Percentiles rank a stretch among this genome's conserved stretches.
Conservation (phyloP, 441 rosid genomes). For the Populus hybrid region DNA sequence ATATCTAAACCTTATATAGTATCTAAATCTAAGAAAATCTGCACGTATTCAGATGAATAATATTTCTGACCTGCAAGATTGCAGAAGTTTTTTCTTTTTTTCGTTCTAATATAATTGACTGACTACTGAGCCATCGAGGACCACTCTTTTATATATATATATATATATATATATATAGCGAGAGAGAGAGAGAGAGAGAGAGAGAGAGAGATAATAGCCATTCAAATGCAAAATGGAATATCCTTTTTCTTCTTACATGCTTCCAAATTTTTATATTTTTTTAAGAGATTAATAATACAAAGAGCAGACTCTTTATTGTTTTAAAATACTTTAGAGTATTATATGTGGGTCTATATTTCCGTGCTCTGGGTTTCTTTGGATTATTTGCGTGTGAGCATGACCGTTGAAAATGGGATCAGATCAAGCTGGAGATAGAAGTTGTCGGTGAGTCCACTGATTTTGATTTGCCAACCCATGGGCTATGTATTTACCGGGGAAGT, state of each 20-base stretch:
- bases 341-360: background rate
- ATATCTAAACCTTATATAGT: too few species aligned
- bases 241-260: background rate
- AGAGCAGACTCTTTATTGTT: background rate
- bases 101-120: background rate
- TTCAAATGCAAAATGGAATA: constrained; percentile 3
- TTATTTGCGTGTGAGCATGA: background rate
- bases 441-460: background rate
- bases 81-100: too few species aligned
- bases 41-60: too few species aligned
- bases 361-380: too few species aligned
- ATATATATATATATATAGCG: too few species aligned
- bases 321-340: background rate
- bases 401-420: constrained; percentile 19
- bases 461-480: constrained; percentile 4
- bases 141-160: too few species aligned
- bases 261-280: background rate
- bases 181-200: too few species aligned
- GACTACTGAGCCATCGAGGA: background rate
- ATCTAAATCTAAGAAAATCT: too few species aligned
- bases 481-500: background rate
- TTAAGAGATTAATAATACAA: background rate
- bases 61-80: too few species aligned
- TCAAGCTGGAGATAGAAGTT: background rate
- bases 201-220: too few species aligned